Conservation (phyloP, 768 basidiomycete species). For the Boletus eberwhitei region DNA sequence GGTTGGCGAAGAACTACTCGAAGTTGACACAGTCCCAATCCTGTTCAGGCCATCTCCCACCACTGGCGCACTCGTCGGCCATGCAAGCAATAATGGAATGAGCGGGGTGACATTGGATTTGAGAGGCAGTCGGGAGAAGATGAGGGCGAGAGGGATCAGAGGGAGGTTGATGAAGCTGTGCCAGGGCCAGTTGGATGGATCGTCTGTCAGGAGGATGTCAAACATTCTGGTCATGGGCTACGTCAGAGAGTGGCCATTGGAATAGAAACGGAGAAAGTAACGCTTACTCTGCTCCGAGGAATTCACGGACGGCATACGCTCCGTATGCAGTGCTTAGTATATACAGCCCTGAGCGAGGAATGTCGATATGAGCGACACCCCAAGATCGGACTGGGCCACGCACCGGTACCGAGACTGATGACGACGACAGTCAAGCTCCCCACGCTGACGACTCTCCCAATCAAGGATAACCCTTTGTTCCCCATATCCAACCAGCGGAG, state of each 20-base stretch:
- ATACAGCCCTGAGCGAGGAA: slow-evolving; percentile 39
- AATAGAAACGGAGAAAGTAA: not conserved
- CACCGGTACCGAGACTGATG: slow-evolving; percentile 60
- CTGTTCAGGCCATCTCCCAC: not conserved
- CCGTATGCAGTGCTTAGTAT: slow-evolving; percentile 64
- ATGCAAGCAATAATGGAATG: slow-evolving; percentile 25
- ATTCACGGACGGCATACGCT: slow-evolving; percentile 64
- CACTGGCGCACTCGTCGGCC: slow-evolving; percentile 30
- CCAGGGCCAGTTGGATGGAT: slow-evolving; percentile 73
- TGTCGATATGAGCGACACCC: not conserved
- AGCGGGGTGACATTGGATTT: slow-evolving; percentile 26
- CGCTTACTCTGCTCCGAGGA: slow-evolving; percentile 64
- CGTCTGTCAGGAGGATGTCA: slow-evolving; percentile 59
- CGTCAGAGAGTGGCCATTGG: not conserved
- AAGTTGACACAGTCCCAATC: not conserved
- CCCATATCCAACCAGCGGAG: slow-evolving; percentile 49
- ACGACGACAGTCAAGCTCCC: slow-evolving; percentile 48
- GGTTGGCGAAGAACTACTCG: not conserved
- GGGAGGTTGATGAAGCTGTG: slow-evolving; percentile 74
- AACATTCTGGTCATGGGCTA: slow-evolving; percentile 46
- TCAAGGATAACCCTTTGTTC: slow-evolving; percentile 47
- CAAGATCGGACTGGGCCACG: slow-evolving; percentile 20
- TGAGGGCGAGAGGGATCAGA: slow-evolving; percentile 62
- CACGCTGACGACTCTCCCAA: slow-evolving; percentile 52
- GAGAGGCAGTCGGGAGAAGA: slow-evolving; percentile 55